Base-by-base conservation (phyloP, 2,329 filamentous ascomycete genomes). In the Fusarium denticulatum region DNA sequence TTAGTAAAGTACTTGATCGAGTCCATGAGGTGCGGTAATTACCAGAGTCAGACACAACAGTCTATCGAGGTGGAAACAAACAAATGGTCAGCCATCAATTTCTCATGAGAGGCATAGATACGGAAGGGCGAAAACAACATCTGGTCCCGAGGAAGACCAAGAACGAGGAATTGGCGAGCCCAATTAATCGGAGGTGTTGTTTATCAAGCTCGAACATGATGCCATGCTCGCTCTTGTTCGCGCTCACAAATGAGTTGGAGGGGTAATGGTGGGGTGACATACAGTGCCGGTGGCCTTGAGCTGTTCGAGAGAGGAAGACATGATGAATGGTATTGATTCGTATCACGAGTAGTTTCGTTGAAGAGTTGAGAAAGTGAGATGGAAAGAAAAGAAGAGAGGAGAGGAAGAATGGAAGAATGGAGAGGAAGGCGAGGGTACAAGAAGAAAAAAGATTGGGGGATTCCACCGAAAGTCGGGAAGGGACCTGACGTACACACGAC, bases 41-140 rank as follows among this genome's bases (percentile, higher is more conserved):
- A 92, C 95, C 96, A 85, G 96, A 97, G 88, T 98, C 96, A 85
- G 93, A 96, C 85, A 98, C 96, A 82, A 98, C 96, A 76, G 94
- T 93, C 94, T 96, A 82, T 77, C 64, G 59, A 24, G 56, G 60
- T 45, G 64, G 43, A 61, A 67, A 61, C 57, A 66, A 73, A 55
- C 63, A 71, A 65, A 62, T 50, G 60, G 75, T 80, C 72, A 80
- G 79, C 69, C 43, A 71, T 52, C 45, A 56, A 47, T 58, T 68
- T 45, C 55, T 55, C 46, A 49, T 37, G 43, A 58, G 56, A 50
- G 60, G 43, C 34, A n/a, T 40, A 30, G 28, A 60, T 26, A 28
- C 39, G 47, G n/a, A 40, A 9, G 30, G 37, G 57, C 13, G 32
- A 37, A 58, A 64, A 50, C 39, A 56, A 16, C 22, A 61, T 28